These are phyloP conservation scores for Fraxinus velutina DNA, from an alignment of 305 asterid species.

Conservation along the genomic window DNA sequence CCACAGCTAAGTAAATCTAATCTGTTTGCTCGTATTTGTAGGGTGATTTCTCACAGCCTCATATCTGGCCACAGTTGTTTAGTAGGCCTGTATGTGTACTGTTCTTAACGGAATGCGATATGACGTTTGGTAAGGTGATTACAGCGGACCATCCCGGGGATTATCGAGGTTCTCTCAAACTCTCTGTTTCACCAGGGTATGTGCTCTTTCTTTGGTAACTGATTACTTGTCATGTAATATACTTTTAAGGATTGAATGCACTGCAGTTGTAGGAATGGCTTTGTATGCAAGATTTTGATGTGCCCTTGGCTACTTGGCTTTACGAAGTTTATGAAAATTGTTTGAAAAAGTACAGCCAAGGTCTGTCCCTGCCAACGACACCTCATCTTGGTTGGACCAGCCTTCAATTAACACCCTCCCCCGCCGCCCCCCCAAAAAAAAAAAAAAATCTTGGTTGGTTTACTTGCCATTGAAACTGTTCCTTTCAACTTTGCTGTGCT, in stretches of 20 bases:
- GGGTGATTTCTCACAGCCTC: conserved; percentile 88
- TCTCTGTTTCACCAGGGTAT: conserved; percentile 80
- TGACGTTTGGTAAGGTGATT: conserved; percentile 68
- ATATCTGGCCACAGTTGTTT: conserved; percentile 70
- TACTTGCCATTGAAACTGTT: not conserved
- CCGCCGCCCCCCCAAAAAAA: not conserved
- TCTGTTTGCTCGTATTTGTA: conserved; percentile 34
- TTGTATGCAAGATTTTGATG: not conserved
- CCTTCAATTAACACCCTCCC: not conserved
- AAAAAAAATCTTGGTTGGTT: not conserved
- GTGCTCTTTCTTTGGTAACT: conserved; percentile 11
- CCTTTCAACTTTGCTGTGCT: not conserved
- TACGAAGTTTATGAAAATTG: conserved; percentile 2
- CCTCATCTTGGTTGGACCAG: not conserved
- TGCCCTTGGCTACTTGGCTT: not conserved
- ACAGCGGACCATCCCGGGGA: conserved; percentile 62
- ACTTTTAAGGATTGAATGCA: not conserved
- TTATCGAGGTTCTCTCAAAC: conserved; percentile 63
- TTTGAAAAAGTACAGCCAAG: not conserved
- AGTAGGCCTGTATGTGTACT: conserved; percentile 78
- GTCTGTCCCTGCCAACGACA: conserved; percentile 1
- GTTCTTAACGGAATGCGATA: conserved; percentile 74
- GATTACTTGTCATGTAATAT: not conserved
- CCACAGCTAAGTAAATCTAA: conserved; percentile 25
- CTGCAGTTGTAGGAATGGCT: not conserved